Evolutionary conservation across 225 moss, liverwort and hornwort species (phyloP).

Genomic region (Physcomitrellopsis africana): DNA sequence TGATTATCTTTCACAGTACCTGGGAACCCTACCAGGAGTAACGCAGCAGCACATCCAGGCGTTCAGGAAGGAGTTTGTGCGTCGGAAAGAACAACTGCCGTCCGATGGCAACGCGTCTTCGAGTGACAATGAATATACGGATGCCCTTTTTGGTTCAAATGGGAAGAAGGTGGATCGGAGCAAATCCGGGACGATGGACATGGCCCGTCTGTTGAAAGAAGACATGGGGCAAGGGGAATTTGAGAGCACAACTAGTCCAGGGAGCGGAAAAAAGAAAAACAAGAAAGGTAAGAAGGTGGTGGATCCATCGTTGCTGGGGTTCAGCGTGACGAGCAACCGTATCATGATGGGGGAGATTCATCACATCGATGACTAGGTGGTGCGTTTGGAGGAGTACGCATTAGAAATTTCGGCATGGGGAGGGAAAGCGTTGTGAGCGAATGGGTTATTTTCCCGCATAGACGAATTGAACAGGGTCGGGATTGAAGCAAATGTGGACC

Average conservation of each 20-base stretch:
- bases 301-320: constrained; percentile 87
- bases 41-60: constrained; percentile 47
- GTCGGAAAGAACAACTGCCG: constrained; percentile 77
- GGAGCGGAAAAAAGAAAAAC: constrained; percentile 76
- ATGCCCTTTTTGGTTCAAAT: constrained; percentile 44
- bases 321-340: constrained; percentile 96
- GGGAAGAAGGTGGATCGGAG: constrained; percentile 70
- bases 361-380: constrained; percentile 85
- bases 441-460: not conserved
- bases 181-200: constrained; percentile 48
- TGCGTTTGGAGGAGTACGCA: not conserved
- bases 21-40: constrained; percentile 54
- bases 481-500: too few relatives aligned
- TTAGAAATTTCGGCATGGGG: not conserved
- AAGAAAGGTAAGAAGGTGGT: constrained; percentile 98
- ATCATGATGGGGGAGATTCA: constrained; percentile 99
- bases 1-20: constrained; percentile 79
- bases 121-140: constrained; percentile 62
- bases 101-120: constrained; percentile 66
- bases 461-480: too few relatives aligned
- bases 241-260: constrained; percentile 36
- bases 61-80: constrained; percentile 86
- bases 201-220: constrained; percentile 55
- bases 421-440: constrained; percentile 8
- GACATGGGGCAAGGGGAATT: constrained; percentile 38